Base-by-base conservation (phyloP, 805 yeast species). In the Schwanniomyces vanrijiae region DNA sequence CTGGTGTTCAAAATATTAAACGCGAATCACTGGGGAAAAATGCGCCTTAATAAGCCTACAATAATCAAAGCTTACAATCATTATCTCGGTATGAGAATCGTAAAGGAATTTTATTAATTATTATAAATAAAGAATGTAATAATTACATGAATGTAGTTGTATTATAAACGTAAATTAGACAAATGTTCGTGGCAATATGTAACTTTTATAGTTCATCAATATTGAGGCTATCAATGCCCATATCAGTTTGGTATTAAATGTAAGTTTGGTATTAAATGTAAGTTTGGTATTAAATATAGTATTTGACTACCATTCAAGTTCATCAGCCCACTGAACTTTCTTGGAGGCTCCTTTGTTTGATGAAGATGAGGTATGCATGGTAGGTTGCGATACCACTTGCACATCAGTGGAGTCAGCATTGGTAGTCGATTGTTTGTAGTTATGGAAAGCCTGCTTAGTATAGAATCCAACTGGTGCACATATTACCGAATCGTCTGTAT, bases 291-390 rank as follows among this genome's bases (percentile, higher is more conserved):
- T n/a, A n/a, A n/a, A n/a, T n/a, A n/a, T n/a, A n/a, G n/a, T n/a
- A n/a, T n/a, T n/a, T n/a, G n/a, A 24, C 54, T 44, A 68, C 75
- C 75, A 69, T 51, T 68, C 74, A 40, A 70, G 60, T 22, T 62
- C 60, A 3, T 59, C 65, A 10, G 66, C 64, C 71, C 73, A 64
- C 44, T 60, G 52, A 31, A 69, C 72, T 26, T 49, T 54, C 48
- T 40, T 26, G 3, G 43, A 19, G 10, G 5, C 5, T 22, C 19
- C 28, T 21, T 21, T 28, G 22, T 13, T n/a, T 19, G 20, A 18
- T 19, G 42, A 26, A 6, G 31, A 16, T 20, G 37, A 14, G 11
- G 35, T 5, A 18, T 31, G 19, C 22, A 43, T 25, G 3, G 42
- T 16, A 13, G 46, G 26, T 40, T 55, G 52, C 37, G 52, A 45